Evolutionary conservation across 805 yeast species (phyloP).

Genomic region (Brettanomyces anomalus): DNA sequence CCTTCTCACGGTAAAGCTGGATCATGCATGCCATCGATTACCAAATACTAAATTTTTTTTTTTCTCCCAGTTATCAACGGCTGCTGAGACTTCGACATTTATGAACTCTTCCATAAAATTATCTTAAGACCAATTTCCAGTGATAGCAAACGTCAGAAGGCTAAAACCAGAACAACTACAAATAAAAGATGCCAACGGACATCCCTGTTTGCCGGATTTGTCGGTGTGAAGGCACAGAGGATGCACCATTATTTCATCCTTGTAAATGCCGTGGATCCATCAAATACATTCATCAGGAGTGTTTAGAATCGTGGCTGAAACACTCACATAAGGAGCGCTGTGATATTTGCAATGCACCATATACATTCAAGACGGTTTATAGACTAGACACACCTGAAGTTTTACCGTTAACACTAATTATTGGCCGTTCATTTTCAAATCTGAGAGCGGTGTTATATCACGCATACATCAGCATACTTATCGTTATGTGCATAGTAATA

Average conservation of each 20-base stretch:
- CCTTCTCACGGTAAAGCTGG: too few species aligned
- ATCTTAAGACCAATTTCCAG: too few species aligned
- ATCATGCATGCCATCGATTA: too few species aligned
- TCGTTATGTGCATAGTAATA: constrained; percentile 18
- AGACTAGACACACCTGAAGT: constrained; percentile 35
- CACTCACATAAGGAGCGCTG: constrained; percentile 61
- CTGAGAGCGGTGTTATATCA: constrained; percentile 5
- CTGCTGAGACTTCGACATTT: too few species aligned
- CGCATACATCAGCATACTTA: constrained; percentile 4
- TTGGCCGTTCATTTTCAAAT: constrained; percentile 23
- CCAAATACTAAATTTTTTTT: too few species aligned
- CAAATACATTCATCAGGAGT: constrained; percentile 86
- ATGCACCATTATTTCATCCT: constrained; percentile 80
- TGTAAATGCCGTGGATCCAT: constrained; percentile 93
- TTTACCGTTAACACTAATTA: constrained; percentile 46
- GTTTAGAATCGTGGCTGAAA: constrained; percentile 80
- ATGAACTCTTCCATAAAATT: too few species aligned
- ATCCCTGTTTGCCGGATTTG: constrained; percentile 81
- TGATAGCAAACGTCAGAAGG: too few species aligned
- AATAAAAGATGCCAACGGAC: constrained; percentile 9
- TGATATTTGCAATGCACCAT: constrained; percentile 80
- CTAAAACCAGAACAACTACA: too few species aligned
- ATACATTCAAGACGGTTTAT: constrained; percentile 38
- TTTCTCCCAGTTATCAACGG: too few species aligned
- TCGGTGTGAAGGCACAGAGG: constrained; percentile 76